Evolutionary conservation across 768 basidiomycete species (phyloP), one percentile per base, ranked within the genome.

Genomic region (Leccinum arenicola): DNA sequence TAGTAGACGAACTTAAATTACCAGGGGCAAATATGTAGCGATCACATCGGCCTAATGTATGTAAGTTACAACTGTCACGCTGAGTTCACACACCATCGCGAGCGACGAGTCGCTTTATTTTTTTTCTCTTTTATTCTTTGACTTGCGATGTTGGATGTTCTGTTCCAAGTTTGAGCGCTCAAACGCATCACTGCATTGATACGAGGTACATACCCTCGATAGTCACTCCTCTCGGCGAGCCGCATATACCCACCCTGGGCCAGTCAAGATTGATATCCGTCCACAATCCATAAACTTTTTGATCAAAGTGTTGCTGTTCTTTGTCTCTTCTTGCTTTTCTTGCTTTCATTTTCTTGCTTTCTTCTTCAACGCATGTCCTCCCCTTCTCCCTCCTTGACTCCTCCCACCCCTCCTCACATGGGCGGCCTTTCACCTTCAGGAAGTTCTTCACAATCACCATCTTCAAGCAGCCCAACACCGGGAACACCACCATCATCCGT

Each of bases 211-310:
- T 31, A 31, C 14, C 52, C 50, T 36, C 11, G 33, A 5, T 8
- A 48, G 12, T 23, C 14, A 49, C 57, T 59, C 15, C 31, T 23
- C 50, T 29, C 27, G 8, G 27, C 4, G n/a, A 40, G 19, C 50
- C 31, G 33, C 25, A 17, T 38, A 31, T 36, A n/a, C 23, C 25
- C 52, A 17, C 36, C 36, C 15, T 5, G 14, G 5, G 6, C 36
- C 8, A 55, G 64, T 29, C 62, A 12, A 54, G 56, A 61, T 61
- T 33, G 45, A 38, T 54, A 64, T 66, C 48, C 48, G 2, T 12
- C 36, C 36, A 38, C 36, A 38, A 29, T 29, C 27, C 35, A 36
- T 15, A 36, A 6, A 17, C 36, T 38, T 38, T 36, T 38, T 17
- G 38, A 38, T 38, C 38, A 38, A 38, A 4, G 14, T 36, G 35